Evolutionary conservation across 495 filamentous ascomycete genomes (phyloP).

Genomic region (Lasiosphaeris hirsuta): DNA sequence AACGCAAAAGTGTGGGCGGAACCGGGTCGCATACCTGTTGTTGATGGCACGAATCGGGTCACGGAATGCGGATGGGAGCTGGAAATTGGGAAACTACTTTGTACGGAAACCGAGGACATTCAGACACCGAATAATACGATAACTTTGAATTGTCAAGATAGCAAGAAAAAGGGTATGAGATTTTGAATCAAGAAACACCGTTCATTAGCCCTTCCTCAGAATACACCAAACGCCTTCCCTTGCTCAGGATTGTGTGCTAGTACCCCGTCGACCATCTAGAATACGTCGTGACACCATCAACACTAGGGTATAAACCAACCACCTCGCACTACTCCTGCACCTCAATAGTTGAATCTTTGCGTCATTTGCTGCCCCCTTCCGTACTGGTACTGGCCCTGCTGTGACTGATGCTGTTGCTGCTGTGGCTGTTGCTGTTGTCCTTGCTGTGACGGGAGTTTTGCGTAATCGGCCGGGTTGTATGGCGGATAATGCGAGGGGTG

Average conservation of each 20-base stretch:
- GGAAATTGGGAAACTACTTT: no score
- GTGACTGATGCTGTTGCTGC: conserved; percentile 12
- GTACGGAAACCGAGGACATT: no score
- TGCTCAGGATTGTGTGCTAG: not conserved
- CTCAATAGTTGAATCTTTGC: conserved; percentile 5
- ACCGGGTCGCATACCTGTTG: no score
- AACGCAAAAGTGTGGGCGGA: no score
- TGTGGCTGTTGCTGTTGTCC: not conserved
- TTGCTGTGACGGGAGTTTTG: conserved; percentile 19
- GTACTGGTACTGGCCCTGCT: conserved; percentile 9
- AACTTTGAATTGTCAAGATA: not conserved
- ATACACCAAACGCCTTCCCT: not conserved
- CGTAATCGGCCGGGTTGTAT: conserved; percentile 47
- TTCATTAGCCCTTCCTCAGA: not conserved
- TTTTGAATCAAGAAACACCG: not conserved
- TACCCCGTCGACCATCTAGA: not conserved
- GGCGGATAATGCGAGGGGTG: conserved; percentile 27
- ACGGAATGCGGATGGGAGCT: no score
- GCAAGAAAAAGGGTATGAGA: not conserved
- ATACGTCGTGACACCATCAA: not conserved
- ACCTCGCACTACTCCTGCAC: not conserved
- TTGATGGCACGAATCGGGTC: no score
- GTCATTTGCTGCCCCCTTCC: conserved; percentile 6
- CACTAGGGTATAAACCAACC: conserved; percentile 2
- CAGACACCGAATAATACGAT: no score